These are phyloP conservation scores for Chlorella sp. DNA, from an alignment of 139 green algal species.

Conservation along the genomic window DNA sequence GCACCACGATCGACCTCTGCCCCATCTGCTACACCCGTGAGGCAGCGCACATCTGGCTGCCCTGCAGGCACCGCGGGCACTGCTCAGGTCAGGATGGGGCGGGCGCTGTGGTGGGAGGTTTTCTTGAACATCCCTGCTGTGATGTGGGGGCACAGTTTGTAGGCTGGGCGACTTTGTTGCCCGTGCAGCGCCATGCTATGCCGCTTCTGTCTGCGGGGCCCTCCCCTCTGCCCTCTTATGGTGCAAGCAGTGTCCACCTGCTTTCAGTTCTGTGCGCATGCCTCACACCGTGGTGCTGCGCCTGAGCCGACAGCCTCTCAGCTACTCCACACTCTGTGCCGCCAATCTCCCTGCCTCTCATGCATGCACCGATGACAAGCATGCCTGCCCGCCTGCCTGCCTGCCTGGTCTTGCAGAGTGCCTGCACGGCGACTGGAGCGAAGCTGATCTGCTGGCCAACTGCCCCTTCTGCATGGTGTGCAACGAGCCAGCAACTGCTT, in stretches of 20 bases:
- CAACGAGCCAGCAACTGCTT: neutral
- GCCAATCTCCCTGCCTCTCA: neutral
- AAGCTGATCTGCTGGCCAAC: conserved; percentile 4
- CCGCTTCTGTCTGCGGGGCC: neutral
- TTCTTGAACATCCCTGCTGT: no score
- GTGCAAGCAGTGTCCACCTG: no score
- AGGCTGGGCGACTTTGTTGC: neutral
- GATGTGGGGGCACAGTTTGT: no score
- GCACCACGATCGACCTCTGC: neutral
- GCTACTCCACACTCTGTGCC: no score
- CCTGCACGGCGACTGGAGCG: neutral
- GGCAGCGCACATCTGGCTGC: conserved; percentile 1
- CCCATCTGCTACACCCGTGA: neutral
- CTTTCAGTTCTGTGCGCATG: neutral
- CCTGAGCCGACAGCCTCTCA: neutral
- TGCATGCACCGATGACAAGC: neutral
- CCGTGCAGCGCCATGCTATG: neutral
- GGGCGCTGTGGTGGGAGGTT: no score
- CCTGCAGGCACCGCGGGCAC: conserved; percentile 19
- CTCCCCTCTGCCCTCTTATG: no score
- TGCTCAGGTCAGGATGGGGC: neutral
- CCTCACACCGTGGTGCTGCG: neutral
- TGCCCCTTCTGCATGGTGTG: conserved; percentile 10
- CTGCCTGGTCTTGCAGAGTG: neutral
- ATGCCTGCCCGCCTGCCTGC: neutral